Evolutionary conservation across 768 basidiomycete genomes (phyloP), one percentile per base, ranked within the genome.

Genomic region (Psilocybe subaeruginosa): DNA sequence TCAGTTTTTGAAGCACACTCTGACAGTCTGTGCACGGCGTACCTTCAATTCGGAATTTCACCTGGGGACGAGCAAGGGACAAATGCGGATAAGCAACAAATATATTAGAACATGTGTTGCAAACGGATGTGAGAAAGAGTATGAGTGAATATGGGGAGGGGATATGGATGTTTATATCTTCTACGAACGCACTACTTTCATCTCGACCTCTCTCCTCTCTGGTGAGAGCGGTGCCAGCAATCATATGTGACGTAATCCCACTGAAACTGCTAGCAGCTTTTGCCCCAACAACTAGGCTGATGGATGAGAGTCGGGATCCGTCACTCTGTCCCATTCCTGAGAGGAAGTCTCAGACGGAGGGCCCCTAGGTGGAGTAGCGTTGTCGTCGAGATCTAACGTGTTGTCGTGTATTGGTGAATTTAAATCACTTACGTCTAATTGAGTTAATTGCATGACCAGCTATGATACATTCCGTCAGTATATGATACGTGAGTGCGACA

Each of bases 271-370:
- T 29, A 37, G 29, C 46, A 12, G 48, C 45, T 43, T n/a, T 14
- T 50, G 50, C 39, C 43, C 41, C 56, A 54, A 56, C 70, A 66
- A 69, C 73, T 64, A 71, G 60, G 78, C 79, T 64, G 83, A 80
- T 54, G 82, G 79, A 64, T 81, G 82, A 59, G 80, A 78, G 61
- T 85, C 90, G 51, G 90, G 83, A 72, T 93, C 91, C 67, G 92
- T 91, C 78, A 95, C 75, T 67, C 82, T 89, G 77, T 95, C 93
- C 93, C 92, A 95, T 73, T 93, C 93, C 76, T 92, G 91, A 54
- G 93, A 95, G 45, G 93, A 92, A 33, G 91, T 80, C 78, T 92
- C 93, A 59, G 93, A 94, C 57, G 92, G 92, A 56, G 91, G 89
- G 46, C 89, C 86, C 72, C 83, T 78, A 56, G 80, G 82, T 60